These are phyloP conservation scores for Chlorella sp. DNA, from an alignment of 139 green algal genomes.

Conservation along the genomic window DNA sequence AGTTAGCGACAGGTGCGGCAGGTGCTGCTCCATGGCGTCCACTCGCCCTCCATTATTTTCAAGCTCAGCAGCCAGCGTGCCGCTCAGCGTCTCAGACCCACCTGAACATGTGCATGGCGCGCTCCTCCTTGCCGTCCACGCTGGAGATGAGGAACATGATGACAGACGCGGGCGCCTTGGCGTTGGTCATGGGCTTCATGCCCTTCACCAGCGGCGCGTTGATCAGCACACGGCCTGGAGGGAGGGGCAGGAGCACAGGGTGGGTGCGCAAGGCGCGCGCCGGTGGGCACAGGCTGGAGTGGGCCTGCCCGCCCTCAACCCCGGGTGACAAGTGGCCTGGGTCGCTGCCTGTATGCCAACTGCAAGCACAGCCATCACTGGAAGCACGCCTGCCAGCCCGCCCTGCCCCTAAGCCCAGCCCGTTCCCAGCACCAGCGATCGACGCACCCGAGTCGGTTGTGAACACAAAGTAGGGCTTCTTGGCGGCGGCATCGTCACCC, in stretches of 20 bases:
- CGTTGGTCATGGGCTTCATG: constrained; percentile 42
- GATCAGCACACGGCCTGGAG: constrained; percentile 43
- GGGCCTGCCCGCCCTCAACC: not conserved
- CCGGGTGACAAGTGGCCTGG: too few species aligned
- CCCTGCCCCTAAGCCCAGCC: not conserved
- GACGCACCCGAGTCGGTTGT: constrained; percentile 34
- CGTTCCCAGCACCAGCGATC: not conserved
- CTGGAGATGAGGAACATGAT: constrained; percentile 41
- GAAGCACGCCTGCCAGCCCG: too few species aligned
- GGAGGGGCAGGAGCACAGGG: not conserved
- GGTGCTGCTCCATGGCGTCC: not conserved
- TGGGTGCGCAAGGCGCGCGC: not conserved
- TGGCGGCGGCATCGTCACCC: not conserved
- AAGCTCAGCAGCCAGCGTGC: not conserved
- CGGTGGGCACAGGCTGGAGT: not conserved
- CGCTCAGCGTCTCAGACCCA: too few species aligned
- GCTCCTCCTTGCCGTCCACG: constrained; percentile 28
- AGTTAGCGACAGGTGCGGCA: not conserved
- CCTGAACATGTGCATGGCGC: constrained; percentile 46
- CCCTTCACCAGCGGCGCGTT: constrained; percentile 30
- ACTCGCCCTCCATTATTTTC: too few species aligned
- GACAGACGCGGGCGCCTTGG: constrained; percentile 38
- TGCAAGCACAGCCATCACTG: not conserved
- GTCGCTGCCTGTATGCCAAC: too few species aligned
- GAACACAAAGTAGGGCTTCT: constrained; percentile 46